Conservation (phyloP, 371 early-diverging fungal species). For the Mucor racemosus region DNA sequence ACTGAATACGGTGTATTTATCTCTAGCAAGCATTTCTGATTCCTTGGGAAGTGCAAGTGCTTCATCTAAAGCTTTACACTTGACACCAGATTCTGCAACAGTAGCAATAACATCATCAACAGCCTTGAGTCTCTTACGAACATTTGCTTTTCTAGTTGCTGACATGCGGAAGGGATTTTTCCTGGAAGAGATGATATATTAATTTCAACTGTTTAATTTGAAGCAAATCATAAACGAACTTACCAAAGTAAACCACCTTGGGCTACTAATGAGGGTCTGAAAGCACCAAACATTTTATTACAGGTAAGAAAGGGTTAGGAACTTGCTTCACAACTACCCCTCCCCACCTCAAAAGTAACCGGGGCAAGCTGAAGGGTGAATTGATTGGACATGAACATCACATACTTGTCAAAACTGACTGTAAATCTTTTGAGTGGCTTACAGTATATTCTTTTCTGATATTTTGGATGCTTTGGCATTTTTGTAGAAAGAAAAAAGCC, state of each 20-base stretch:
- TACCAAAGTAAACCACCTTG: constrained; percentile 79
- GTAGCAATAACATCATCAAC: constrained; percentile 90
- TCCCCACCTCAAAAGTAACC: constrained; percentile 11
- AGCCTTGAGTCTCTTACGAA: constrained; percentile 88
- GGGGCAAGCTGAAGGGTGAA: constrained; percentile 9
- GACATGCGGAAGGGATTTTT: constrained; percentile 86
- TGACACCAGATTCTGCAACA: constrained; percentile 85
- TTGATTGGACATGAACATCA: constrained; percentile 5
- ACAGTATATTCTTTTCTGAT: neutral
- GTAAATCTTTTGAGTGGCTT: constrained; percentile 19
- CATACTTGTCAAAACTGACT: constrained; percentile 5
- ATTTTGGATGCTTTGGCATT: neutral
- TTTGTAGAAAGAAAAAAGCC: neutral
- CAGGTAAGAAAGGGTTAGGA: neutral
- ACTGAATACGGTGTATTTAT: constrained; percentile 94
- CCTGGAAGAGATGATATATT: constrained; percentile 34
- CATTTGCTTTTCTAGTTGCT: constrained; percentile 91
- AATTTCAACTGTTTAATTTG: neutral
- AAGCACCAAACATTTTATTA: constrained; percentile 76
- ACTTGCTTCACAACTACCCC: neutral
- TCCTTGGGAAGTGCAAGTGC: constrained; percentile 81
- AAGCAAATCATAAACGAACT: neutral
- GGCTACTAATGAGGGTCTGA: constrained; percentile 68
- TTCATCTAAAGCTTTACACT: constrained; percentile 83
- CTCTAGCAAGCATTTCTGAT: constrained; percentile 82